Percentiles rank a stretch among this genome's conserved stretches.
phyloP scores from a whole-genome alignment of 176 grass and related monocot species.

The Aechmea fasciata region DNA sequence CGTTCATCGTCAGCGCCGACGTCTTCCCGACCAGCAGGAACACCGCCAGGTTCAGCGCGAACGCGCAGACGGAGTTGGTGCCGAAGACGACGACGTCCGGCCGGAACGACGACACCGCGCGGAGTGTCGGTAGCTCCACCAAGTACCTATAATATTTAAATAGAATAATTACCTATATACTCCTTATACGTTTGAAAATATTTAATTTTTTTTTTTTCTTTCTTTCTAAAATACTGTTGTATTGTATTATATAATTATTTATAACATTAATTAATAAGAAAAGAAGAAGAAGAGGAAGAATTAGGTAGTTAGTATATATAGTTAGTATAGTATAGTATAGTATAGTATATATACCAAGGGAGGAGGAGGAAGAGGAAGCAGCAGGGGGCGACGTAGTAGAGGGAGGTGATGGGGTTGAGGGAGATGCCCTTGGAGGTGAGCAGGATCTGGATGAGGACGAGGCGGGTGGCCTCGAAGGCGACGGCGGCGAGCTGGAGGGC shows the following conservation, averaged over 20 bases:
- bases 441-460: conserved; percentile 96
- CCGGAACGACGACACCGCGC: conserved; percentile 42
- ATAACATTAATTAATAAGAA: too few relatives aligned
- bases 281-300: too few relatives aligned
- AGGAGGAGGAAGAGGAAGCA: conserved; percentile 74
- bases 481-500: conserved; percentile 68
- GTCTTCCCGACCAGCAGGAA: conserved; percentile 93
- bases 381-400: conserved; percentile 84
- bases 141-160: conserved; percentile 16
- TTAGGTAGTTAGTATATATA: too few relatives aligned
- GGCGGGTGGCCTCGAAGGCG: conserved; percentile 83
- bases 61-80: conserved; percentile 75
- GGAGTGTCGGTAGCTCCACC: conserved; percentile 75
- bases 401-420: conserved; percentile 96
- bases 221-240: too few relatives aligned
- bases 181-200: too few relatives aligned
- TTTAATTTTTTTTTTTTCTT: too few relatives aligned
- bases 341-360: conserved; percentile 43
- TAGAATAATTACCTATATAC: too few relatives aligned
- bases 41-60: conserved; percentile 84
- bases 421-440: conserved; percentile 95
- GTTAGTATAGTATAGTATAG: too few relatives aligned
- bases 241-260: too few relatives aligned
- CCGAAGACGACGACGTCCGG: conserved; percentile 69
- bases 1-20: conserved; percentile 89